A percentile compares a stretch with the other conserved stretches of the same genome.
Conservation (phyloP, 768 basidiomycete genomes). For the Auricularia sp. region DNA sequence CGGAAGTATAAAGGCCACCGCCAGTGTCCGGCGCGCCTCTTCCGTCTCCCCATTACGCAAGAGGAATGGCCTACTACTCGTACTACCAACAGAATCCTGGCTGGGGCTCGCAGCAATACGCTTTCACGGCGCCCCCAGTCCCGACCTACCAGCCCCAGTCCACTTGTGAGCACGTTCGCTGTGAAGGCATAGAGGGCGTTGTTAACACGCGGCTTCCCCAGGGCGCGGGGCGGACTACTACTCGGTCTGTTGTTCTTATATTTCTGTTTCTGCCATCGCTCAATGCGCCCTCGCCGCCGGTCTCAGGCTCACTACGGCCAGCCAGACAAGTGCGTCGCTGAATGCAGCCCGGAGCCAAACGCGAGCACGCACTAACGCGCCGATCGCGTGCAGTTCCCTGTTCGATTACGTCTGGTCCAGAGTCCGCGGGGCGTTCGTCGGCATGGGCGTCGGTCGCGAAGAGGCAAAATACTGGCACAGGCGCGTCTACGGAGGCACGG, state of each 20-base stretch:
- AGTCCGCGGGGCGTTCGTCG: conserved; percentile 11
- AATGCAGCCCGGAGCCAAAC: conserved; percentile 1
- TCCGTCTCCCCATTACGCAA: neutral
- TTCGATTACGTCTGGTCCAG: conserved; percentile 29
- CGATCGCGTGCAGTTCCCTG: conserved; percentile 18
- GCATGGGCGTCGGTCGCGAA: conserved; percentile 33
- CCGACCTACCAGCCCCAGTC: conserved; percentile 16
- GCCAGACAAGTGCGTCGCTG: conserved; percentile 12
- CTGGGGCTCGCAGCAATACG: conserved; percentile 14
- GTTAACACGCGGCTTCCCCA: conserved; percentile 5
- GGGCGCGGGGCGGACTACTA: conserved; percentile 9
- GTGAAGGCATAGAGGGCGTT: conserved; percentile 4
- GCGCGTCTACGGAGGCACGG: conserved; percentile 50
- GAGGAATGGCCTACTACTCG: conserved; percentile 15
- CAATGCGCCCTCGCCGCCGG: neutral
- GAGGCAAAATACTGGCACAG: conserved; percentile 61
- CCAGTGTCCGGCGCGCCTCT: neutral
- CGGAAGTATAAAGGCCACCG: neutral
- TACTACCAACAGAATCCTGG: conserved; percentile 16
- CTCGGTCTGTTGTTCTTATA: neutral
- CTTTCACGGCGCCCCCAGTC: conserved; percentile 13
- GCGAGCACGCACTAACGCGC: neutral
- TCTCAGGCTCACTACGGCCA: conserved; percentile 11
- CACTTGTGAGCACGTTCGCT: conserved; percentile 9
- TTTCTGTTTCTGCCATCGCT: neutral